phyloP scores from a whole-genome alignment of 2,329 filamentous ascomycete species.

The Aspergillus tanneri region DNA sequence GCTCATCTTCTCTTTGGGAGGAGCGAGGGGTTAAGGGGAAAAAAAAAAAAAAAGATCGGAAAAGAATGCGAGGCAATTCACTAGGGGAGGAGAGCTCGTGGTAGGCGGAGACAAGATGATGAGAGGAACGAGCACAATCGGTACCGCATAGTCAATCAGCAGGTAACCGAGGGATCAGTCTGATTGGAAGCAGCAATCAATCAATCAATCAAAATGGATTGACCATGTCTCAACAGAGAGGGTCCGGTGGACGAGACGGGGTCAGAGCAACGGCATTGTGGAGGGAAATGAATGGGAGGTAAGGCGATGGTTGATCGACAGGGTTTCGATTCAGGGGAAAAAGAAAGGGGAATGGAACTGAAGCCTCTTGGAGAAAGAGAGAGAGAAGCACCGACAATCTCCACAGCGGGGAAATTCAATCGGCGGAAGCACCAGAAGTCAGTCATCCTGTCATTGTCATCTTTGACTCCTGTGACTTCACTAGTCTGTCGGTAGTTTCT shows the following conservation, averaged over 20 bases:
- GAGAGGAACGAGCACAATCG: neutral
- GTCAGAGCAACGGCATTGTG: conserved; percentile 1
- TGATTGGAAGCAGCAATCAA: neutral
- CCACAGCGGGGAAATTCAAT: conserved; percentile 15
- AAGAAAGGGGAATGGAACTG: conserved; percentile 13
- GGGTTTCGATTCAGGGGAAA: conserved; percentile 10
- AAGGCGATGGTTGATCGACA: conserved; percentile 3
- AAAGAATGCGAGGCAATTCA: conserved; percentile 1
- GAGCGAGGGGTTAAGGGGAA: neutral
- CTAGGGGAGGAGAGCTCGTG: neutral
- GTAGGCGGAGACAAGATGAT: neutral
- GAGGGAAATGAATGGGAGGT: neutral
- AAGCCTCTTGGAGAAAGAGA: no score
- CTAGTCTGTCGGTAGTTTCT: no score
- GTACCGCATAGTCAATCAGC: neutral
- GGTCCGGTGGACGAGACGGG: neutral
- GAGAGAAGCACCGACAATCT: conserved; percentile 10
- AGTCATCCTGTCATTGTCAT: no score
- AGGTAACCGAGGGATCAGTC: no score
- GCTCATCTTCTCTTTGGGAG: conserved; percentile 34
- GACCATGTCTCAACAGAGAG: no score
- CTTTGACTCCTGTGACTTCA: no score
- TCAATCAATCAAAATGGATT: neutral
- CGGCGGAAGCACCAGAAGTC: neutral
- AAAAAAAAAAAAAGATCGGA: conserved; percentile 1